Conservation (phyloP, 2,329 filamentous ascomycete species). For the Decorospora gaudefroyi region DNA sequence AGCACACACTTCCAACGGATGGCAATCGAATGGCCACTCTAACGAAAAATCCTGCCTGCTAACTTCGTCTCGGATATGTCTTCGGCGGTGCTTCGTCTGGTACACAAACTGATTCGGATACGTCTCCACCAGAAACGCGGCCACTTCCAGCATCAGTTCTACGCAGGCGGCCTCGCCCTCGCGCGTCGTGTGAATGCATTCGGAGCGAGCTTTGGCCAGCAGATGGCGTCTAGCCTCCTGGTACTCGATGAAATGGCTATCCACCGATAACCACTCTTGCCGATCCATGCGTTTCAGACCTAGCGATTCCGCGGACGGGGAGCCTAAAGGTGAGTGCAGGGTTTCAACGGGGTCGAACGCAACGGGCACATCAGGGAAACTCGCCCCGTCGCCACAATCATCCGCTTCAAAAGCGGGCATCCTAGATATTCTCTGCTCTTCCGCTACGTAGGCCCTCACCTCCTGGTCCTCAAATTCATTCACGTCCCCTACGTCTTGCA, state of each 20-base stretch:
- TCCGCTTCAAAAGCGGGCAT: conserved; percentile 37
- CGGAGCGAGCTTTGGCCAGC: conserved; percentile 45
- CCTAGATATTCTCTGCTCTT: conserved; percentile 31
- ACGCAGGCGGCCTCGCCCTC: conserved; percentile 53
- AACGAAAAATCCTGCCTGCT: conserved; percentile 53
- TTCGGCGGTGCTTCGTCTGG: conserved; percentile 12
- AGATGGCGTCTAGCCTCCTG: conserved; percentile 51
- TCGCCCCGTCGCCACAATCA: conserved; percentile 37
- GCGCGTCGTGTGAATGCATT: conserved; percentile 54
- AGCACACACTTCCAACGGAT: conserved; percentile 57
- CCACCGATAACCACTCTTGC: conserved; percentile 56
- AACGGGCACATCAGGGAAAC: conserved; percentile 31
- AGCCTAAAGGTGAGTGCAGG: no score
- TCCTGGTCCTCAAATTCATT: conserved; percentile 7
- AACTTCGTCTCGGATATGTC: conserved; percentile 49
- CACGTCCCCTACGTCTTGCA: conserved; percentile 13
- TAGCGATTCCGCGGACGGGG: conserved; percentile 26
- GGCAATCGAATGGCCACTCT: conserved; percentile 40
- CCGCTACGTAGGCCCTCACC: conserved; percentile 20
- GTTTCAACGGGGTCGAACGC: conserved; percentile 17
- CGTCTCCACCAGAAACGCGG: conserved; percentile 51
- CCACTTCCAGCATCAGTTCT: conserved; percentile 55
- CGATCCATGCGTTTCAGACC: conserved; percentile 54
- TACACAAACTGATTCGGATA: conserved; percentile 53
- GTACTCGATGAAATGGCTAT: conserved; percentile 53